Evolutionary conservation across 805 yeast genomes (phyloP).

Genomic region (Yarrowia deformans): DNA sequence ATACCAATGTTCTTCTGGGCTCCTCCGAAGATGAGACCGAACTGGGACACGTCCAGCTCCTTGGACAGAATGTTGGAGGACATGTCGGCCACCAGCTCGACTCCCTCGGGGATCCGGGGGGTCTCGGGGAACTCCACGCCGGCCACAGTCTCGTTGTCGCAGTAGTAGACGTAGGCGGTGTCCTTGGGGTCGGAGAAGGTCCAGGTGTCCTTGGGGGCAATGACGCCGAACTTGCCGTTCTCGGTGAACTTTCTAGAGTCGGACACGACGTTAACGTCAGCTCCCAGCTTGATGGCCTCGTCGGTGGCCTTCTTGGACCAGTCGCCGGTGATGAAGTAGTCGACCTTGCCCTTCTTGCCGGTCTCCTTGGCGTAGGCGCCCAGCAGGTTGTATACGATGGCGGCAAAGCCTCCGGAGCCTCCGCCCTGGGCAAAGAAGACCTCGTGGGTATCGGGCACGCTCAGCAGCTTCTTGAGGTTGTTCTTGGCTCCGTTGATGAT

Average conservation of each 20-base stretch:
- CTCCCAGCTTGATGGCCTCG: conserved; percentile 85
- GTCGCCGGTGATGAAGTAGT: conserved; percentile 88
- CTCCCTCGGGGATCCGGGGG: conserved; percentile 65
- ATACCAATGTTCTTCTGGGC: conserved; percentile 98
- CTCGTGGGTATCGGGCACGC: conserved; percentile 90
- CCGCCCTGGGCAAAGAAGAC: conserved; percentile 97
- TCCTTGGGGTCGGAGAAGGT: conserved; percentile 61
- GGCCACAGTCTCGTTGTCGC: conserved; percentile 97
- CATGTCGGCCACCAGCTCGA: conserved; percentile 91
- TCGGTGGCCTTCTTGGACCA: conserved; percentile 92
- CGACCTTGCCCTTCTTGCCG: conserved; percentile 79
- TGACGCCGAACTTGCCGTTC: conserved; percentile 65
- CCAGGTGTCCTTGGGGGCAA: conserved; percentile 76
- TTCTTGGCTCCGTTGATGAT: conserved; percentile 80
- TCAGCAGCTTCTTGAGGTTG: conserved; percentile 67
- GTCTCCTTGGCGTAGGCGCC: conserved; percentile 76
- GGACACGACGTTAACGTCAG: conserved; percentile 72
- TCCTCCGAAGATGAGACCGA: conserved; percentile 93
- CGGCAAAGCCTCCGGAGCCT: conserved; percentile 94
- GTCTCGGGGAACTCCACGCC: conserved; percentile 83
- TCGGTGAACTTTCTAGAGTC: conserved; percentile 57
- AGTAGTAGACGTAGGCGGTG: conserved; percentile 84
- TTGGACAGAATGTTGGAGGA: conserved; percentile 91
- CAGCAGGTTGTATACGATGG: conserved; percentile 80
- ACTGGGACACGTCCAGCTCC: conserved; percentile 78